Percentiles rank a stretch among this genome's conserved stretches.
phyloP scores from a whole-genome alignment of 495 filamentous ascomycete genomes.

The Tuber indicum region DNA sequence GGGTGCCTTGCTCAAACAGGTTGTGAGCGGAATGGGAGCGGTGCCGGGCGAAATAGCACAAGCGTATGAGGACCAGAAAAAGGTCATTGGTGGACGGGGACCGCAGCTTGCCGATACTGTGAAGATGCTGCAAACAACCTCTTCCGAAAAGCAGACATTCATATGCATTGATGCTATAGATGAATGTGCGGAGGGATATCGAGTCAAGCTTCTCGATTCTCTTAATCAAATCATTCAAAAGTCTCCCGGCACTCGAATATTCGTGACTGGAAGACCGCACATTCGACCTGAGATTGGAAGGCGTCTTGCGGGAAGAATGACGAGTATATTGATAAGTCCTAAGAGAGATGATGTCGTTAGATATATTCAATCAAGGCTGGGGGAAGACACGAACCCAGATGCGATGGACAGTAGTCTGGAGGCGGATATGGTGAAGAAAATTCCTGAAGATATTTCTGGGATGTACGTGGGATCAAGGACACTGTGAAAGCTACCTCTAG shows the following conservation, averaged over 20 bases:
- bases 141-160: too few relatives aligned
- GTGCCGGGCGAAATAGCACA: too few relatives aligned
- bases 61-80: too few relatives aligned
- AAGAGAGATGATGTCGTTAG: not conserved
- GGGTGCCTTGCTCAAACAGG: too few relatives aligned
- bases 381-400: not conserved
- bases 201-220: not conserved
- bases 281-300: not conserved
- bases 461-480: not conserved
- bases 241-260: not conserved
- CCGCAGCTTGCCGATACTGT: too few relatives aligned
- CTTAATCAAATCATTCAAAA: not conserved
- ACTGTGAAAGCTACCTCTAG: not conserved
- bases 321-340: not conserved
- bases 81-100: too few relatives aligned
- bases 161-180: not conserved
- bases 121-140: too few relatives aligned
- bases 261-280: not conserved
- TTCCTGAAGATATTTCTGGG: not conserved
- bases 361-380: not conserved
- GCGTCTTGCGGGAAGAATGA: not conserved
- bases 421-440: not conserved
- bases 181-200: not conserved
- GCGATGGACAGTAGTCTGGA: not conserved
- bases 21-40: too few relatives aligned